Evolutionary conservation across 1,284 basidiomycete genomes (phyloP), one percentile per base, ranked within the genome.

Genomic region (Cutaneotrichosporon sp.): DNA sequence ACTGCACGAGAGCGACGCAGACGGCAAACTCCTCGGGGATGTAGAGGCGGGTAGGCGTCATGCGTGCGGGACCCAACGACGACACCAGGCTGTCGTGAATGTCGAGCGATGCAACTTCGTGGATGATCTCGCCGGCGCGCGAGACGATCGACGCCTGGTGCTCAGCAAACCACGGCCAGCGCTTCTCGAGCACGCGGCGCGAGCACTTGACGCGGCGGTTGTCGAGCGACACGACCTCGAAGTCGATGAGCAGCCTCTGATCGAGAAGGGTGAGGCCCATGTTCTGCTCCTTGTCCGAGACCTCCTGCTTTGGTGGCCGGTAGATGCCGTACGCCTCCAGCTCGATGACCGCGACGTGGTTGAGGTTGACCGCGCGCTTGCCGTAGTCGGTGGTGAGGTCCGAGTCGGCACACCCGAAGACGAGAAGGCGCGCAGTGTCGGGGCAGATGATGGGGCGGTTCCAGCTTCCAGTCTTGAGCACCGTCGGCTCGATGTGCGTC

Each of bases 241-340:
- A 97, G 77, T 97, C 94, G 6, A 87, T 84, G 27, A 89, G 81
- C 31, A 88, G 80, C 29, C 83, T 83, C 74, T 92, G 89, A 71
- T 92, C 90, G 8, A 94, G 81, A 47, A 89, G 87, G 4, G 87
- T 84, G 20, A 94, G 81, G 9, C 90, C 91, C 55, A 91, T 82
- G 57, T 73, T 69, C 63, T 77, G 75, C 11, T 69, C 86, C 72
- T 90, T 89, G 82, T 89, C 86, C 0, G 85, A 82, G 22, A 90
- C 79, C 64, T 88, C 86, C 49, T 92, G 67, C 14, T 82, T 77
- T 0, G 93, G 93, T 0, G 92, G 90, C 67, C 90, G 89, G 74
- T 97, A 95, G 68, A 97, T 91, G 2, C 93, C 94, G 72, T 92
- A 95, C 0, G 93, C 89, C 79, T 97, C 94, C 38, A 97, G 83